Percentiles rank a stretch among this genome's conserved stretches.
Conservation (phyloP, 805 yeast genomes). For the Ogataea trehalophila region DNA sequence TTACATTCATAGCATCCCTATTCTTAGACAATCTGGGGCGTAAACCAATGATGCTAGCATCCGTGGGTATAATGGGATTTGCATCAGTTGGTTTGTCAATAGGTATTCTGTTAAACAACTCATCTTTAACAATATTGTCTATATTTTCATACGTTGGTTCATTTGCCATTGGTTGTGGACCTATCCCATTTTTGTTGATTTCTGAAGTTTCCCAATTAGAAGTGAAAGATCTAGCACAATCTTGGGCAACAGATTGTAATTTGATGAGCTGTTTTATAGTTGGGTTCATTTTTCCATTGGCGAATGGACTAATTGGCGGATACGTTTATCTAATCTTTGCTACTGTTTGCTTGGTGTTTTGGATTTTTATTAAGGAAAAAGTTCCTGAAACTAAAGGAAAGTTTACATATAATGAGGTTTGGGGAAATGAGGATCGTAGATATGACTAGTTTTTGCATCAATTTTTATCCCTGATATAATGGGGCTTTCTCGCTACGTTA, state of each 20-base stretch:
- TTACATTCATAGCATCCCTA: constrained; percentile 71
- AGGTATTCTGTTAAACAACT: constrained; percentile 50
- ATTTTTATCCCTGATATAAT: background rate
- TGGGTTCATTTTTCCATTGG: constrained; percentile 75
- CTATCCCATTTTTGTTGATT: constrained; percentile 86
- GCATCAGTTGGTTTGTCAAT: constrained; percentile 58
- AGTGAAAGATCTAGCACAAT: constrained; percentile 83
- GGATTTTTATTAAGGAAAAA: constrained; percentile 37
- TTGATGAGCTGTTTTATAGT: constrained; percentile 86
- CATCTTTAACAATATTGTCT: constrained; percentile 52
- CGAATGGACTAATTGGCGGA: constrained; percentile 66
- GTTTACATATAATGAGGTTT: constrained; percentile 57
- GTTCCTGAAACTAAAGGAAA: constrained; percentile 80
- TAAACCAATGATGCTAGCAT: constrained; percentile 60
- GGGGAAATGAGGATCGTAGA: constrained; percentile 34
- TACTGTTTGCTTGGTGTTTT: constrained; percentile 45
- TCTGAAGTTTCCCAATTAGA: constrained; percentile 82
- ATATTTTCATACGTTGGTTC: constrained; percentile 72
- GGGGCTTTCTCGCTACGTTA: background rate
- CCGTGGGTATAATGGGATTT: constrained; percentile 65
- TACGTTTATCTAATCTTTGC: constrained; percentile 74
- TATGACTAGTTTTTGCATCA: background rate
- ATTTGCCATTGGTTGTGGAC: constrained; percentile 92
- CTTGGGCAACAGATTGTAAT: constrained; percentile 86
- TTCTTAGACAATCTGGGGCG: constrained; percentile 76